These are phyloP conservation scores for Gossypium bickii DNA, from an alignment of 345 rosid genomes.

Conservation along the genomic window DNA sequence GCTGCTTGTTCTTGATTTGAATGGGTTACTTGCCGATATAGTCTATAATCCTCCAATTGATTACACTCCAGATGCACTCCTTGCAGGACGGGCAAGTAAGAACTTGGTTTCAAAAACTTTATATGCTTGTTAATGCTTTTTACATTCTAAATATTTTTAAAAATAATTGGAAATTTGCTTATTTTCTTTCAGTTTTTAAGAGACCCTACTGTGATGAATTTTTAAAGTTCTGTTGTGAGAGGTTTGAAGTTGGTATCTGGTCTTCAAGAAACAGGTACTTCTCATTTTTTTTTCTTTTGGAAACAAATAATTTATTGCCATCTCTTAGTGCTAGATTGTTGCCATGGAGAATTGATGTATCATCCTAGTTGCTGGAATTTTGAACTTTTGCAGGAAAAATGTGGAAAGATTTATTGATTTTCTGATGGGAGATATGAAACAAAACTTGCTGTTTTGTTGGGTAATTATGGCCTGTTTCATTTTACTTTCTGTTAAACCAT, in stretches of 20 bases:
- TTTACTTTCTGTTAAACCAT: slow-evolving; percentile 1
- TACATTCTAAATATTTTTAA: neutral
- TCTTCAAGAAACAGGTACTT: slow-evolving; percentile 49
- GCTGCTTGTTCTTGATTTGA: slow-evolving; percentile 82
- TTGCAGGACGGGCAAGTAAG: slow-evolving; percentile 61
- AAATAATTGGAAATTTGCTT: neutral
- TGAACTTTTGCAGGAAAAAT: slow-evolving; percentile 45
- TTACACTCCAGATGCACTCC: slow-evolving; percentile 39
- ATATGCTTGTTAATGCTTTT: slow-evolving; percentile 1
- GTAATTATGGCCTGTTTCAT: slow-evolving; percentile 34
- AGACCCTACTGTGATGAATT: slow-evolving; percentile 52
- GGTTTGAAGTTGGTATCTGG: slow-evolving; percentile 60
- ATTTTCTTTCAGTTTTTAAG: slow-evolving; percentile 38
- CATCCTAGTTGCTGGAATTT: neutral
- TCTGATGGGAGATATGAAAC: slow-evolving; percentile 75
- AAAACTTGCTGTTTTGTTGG: slow-evolving; percentile 77
- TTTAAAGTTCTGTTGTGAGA: slow-evolving; percentile 50
- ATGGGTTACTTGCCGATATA: slow-evolving; percentile 78
- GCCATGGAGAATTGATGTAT: neutral
- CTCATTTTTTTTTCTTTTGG: neutral
- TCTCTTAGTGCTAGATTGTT: neutral
- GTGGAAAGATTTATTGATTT: slow-evolving; percentile 49
- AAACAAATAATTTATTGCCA: neutral
- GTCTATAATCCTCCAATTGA: slow-evolving; percentile 40
- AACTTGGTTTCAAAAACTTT: neutral